Conservation (phyloP, 2,329 filamentous ascomycete species). For the Hirsutella minnesotensis region DNA sequence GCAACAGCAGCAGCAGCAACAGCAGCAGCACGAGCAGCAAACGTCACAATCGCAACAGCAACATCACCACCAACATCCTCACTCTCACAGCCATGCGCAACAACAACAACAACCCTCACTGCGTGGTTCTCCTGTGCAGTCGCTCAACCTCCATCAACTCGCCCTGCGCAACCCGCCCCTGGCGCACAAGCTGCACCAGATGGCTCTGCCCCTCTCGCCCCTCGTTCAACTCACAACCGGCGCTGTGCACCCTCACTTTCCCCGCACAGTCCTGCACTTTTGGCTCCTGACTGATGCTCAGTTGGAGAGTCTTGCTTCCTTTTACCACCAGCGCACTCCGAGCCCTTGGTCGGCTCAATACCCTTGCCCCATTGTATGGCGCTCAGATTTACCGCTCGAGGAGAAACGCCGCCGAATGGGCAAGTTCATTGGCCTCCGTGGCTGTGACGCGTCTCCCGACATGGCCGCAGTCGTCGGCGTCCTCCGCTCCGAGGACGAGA, state of each 20-base stretch:
- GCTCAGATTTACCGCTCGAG: slow-evolving; percentile 37
- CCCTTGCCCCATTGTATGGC: slow-evolving; percentile 58
- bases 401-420: slow-evolving; percentile 65
- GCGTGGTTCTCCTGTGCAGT: too few species aligned
- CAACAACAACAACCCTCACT: slow-evolving; percentile 1
- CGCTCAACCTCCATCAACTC: slow-evolving; percentile 1
- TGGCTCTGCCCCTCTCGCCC: slow-evolving; percentile 53
- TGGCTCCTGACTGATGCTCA: slow-evolving; percentile 62
- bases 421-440: slow-evolving; percentile 60
- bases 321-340: slow-evolving; percentile 60
- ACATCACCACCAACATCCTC: slow-evolving; percentile 1
- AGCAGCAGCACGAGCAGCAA: slow-evolving; percentile 1
- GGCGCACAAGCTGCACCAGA: slow-evolving; percentile 48
- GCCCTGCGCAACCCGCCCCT: slow-evolving; percentile 35
- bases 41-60: slow-evolving; percentile 1
- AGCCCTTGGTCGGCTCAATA: slow-evolving; percentile 45
- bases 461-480: neutral
- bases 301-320: slow-evolving; percentile 57
- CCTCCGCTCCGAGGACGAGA: slow-evolving; percentile 34
- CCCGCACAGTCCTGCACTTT: slow-evolving; percentile 54
- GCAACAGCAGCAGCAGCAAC: slow-evolving; percentile 1
- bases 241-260: slow-evolving; percentile 52
- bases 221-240: slow-evolving; percentile 54
- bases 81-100: neutral
- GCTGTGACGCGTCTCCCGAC: slow-evolving; percentile 23